Conservation (phyloP, 441 rosid genomes). For the Theobroma grandiflorum region DNA sequence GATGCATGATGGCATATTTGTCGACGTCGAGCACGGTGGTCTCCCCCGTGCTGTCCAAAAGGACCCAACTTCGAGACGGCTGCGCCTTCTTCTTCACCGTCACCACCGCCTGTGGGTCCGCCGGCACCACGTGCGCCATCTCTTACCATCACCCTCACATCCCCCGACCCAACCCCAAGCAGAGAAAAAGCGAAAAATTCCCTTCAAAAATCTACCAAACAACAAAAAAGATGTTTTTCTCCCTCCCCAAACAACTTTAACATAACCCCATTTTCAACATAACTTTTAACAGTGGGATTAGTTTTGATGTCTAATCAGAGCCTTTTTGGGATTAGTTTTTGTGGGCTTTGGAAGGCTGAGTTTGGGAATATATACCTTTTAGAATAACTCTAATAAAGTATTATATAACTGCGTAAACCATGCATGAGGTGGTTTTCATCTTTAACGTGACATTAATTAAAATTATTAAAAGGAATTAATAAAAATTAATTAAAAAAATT, state of each 20-base stretch:
- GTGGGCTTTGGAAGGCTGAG: neutral
- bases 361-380: neutral
- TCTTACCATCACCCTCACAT: constrained; percentile 43
- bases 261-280: neutral
- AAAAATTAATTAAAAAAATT: too few relatives aligned
- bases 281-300: neutral
- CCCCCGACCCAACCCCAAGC: constrained; percentile 1
- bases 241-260: neutral
- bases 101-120: constrained; percentile 63
- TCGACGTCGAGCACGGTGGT: constrained; percentile 68
- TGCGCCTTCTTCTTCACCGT: constrained; percentile 69
- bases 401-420: neutral
- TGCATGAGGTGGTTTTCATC: neutral
- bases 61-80: constrained; percentile 74
- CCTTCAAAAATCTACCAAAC: neutral
- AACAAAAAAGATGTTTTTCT: neutral
- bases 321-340: too few relatives aligned
- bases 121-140: constrained; percentile 82
- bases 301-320: neutral
- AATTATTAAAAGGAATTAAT: too few relatives aligned
- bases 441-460: too few relatives aligned
- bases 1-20: constrained; percentile 92
- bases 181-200: neutral
- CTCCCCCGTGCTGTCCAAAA: constrained; percentile 61
- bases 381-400: neutral